Evolutionary conservation across 2,329 filamentous ascomycete genomes (phyloP), one percentile per base, ranked within the genome.

Genomic region (Colletotrichum theobromicola): DNA sequence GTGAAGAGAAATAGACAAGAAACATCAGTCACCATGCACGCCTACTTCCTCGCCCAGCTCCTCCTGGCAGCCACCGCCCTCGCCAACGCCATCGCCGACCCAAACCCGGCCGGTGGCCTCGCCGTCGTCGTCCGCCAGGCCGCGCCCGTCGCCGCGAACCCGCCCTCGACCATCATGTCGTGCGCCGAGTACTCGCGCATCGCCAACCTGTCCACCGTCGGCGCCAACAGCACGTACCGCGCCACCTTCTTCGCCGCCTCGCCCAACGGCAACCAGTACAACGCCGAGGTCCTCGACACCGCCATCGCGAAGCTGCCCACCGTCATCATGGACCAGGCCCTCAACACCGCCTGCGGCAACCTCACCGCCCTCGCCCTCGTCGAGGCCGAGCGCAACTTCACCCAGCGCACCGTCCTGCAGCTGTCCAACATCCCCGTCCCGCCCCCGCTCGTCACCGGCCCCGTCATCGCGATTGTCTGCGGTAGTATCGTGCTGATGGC

Each of bases 161-260:
- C 37, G 4, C 69, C 42, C 46, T 30, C 71, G 24, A 67, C 42
- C 58, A 35, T 64, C 63, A 50, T 65, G 42, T 70, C 74, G 26
- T 88, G 87, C 79, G 75, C 81, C 66, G 83, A 87, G 78, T 88
- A 88, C 79, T 79, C 84, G 72, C 79, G 78, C 63, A 85, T 85
- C 26, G 87, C 87, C 75, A 88, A 88, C 79, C 83, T 87, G 74
- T 87, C 87, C 26, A 84, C 83, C 74, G 84, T 88, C 75, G 85
- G 84, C 73, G 75, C 81, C 68, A 89, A 88, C 80, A 78, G 83
- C 73, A 85, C 85, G 66, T 85, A 86, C 72, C 87, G 87, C 67
- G 83, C 83, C n/a, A 85, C 85, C 13, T 87, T 86, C 78, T 78
- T 88, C 62, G 82, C 84, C 68, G 84, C 84, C 37, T 84, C 86